These are phyloP conservation scores for Aspergillus phoenicis DNA, from an alignment of 2,329 filamentous ascomycete species.

Conservation along the genomic window DNA sequence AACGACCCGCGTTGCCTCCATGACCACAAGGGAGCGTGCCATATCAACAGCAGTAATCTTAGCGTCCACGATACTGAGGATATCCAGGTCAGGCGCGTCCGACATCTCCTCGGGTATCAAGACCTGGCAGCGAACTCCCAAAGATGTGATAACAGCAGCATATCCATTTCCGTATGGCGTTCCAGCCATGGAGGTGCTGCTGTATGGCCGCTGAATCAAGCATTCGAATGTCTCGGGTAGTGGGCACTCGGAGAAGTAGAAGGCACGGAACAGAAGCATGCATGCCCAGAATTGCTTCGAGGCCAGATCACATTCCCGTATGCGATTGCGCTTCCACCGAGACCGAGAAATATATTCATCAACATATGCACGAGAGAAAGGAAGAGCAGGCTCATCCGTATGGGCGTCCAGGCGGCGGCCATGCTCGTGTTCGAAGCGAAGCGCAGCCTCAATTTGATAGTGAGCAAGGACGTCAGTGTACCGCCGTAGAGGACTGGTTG, in stretches of 20 bases:
- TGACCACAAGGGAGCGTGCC: slow-evolving; percentile 32
- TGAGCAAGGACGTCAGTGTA: slow-evolving; percentile 64
- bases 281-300: slow-evolving; percentile 53
- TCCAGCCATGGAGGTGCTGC: slow-evolving; percentile 25
- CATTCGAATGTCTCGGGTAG: slow-evolving; percentile 53
- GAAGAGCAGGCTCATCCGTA: slow-evolving; percentile 41
- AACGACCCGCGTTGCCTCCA: slow-evolving; percentile 38
- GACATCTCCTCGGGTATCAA: slow-evolving; percentile 26
- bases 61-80: slow-evolving; percentile 39
- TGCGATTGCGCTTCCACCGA: slow-evolving; percentile 46
- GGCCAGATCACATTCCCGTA: slow-evolving; percentile 42
- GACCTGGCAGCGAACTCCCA: slow-evolving; percentile 37
- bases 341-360: slow-evolving; percentile 51
- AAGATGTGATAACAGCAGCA: slow-evolving; percentile 33
- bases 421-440: slow-evolving; percentile 57
- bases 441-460: slow-evolving; percentile 66
- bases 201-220: slow-evolving; percentile 33
- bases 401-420: slow-evolving; percentile 45
- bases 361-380: slow-evolving; percentile 54
- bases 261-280: slow-evolving; percentile 60
- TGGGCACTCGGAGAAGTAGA: slow-evolving; percentile 56
- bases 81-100: slow-evolving; percentile 26
- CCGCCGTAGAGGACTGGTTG: slow-evolving; percentile 63
- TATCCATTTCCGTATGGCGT: slow-evolving; percentile 26
- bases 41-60: slow-evolving; percentile 39